Base-by-base conservation (phyloP, 164 flowering plant genomes). In the Chimonanthus salicifolius region DNA sequence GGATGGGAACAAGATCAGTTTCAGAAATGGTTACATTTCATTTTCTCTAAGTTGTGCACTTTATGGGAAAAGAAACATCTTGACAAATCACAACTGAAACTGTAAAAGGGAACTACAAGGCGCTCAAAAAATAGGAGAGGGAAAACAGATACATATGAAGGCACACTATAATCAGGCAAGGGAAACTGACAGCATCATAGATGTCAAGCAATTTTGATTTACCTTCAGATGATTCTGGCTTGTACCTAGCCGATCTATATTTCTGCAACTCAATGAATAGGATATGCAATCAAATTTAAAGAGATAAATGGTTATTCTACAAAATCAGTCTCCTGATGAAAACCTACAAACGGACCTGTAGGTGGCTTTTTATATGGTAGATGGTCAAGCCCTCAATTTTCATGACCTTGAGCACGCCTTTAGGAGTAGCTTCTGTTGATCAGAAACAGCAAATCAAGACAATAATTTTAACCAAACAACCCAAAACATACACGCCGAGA, bases 281-380 rank as follows among this genome's bases (percentile, higher is more conserved):
- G 60, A 54, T 54, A n/a, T 11, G 60, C 21, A 68, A 13, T 47
- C 7, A 70, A 21, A 44, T 13, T 15, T 1, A 49, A 21, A 50
- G 43, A 50, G 11, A 9, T 2, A 70, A 20, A 70, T 6, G 13
- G 15, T n/a, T 18, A n/a, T 7, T 7, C 15, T 6, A 49, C 13
- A 43, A 46, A 51, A 58, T 45, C 43, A 49, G 4, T 49, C 33
- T n/a, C 49, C 54, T 15, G 50, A 13, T 45, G 58, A 18, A 49
- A 15, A 48, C 50, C 18, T 6, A 45, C 50, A 48, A 65, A 64
- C 64, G 16, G 67, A 76, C 79, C 79, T 76, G 79, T 71, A 76
- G 67, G 68, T 76, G 75, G 72, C 79, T 76, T 72, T 76, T 76
- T 20, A 76, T 75, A 62, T 76, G 79, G 15, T 62, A 67, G 62